Evolutionary conservation across 1,139 yeast species (phyloP), one percentile per base, ranked within the genome.

Genomic region (Suhomyces bolitotheri): DNA sequence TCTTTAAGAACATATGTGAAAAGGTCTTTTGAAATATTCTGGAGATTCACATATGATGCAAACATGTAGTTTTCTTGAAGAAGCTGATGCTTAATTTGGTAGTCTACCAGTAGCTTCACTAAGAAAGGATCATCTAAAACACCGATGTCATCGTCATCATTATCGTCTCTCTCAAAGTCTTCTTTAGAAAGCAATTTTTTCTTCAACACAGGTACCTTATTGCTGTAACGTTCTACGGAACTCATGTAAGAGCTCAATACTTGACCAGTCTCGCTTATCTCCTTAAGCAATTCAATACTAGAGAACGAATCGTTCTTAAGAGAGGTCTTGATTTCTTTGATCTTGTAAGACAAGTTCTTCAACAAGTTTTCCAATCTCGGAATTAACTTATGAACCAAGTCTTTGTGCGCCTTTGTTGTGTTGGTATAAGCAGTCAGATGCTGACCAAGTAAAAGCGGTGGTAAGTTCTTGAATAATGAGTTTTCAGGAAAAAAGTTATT

Each of bases 251-350:
- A 51, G 22, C 56, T 56, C 38, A 71, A 50, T 5, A 59, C 47
- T 31, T 58, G 51, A 3, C 76, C 76, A 2, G 75, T 67, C 22
- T 56, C 55, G 39, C 71, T 62, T 22, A 71, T 64, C 42, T 71
- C 76, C 33, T 56, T 66, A 12, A 60, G 49, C 24, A 70, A 50
- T 4, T 58, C 57, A 21, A 60, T 50, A 46, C 67, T 70, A 17
- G 71, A 66, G 50, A 71, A 71, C 2, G 72, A 58, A 15, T 71
- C 76, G 46, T 71, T 70, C 33, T 61, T 66, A 44, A 71, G 56
- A 25, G 70, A 60, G 2, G 65, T 53, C 45, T 53, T 66, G 45
- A 71, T 70, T 46, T 71, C 76, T 43, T 67, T 69, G 46, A 71
- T 71, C 41, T 71, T 71, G 39, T 49, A 42, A 15, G 62, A 49